Evolutionary conservation across 2,329 filamentous ascomycete species (phyloP), one percentile per base, ranked within the genome.

Genomic region (Emergomyces orientalis): DNA sequence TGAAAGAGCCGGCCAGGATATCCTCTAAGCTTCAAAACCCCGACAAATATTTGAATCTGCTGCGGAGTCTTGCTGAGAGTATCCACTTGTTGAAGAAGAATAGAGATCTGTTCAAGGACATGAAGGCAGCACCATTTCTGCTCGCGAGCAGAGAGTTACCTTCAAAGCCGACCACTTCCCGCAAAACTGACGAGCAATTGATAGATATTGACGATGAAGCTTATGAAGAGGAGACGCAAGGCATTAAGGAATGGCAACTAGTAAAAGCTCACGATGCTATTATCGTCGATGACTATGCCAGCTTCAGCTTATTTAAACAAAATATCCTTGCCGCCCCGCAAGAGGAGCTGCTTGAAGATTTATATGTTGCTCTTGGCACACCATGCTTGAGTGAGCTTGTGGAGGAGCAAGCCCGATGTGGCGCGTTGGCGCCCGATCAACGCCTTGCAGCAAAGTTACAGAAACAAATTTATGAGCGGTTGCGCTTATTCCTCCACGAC

Each of bases 401-500:
- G 14, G 86, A 91, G 69, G 88, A 93, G 70, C 86, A 92, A 63
- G 81, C 90, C 25, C 84, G 83, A 34, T 86, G 94, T 68, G 91
- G 91, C 0, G 77, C 81, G 2, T 77, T 84, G 47, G 82, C 83
- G 17, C 78, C 84, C 3, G 88, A 90, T 69, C 89, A 93, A 70
- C 83, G 82, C 32, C 77, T 80, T n/a, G 89, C 88, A 1, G 78
- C 82, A 59, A 85, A 85, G 71, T 76, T 97, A 52, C 86, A 88
- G 62, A 91, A 88, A 69, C 86, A 93, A 65, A 89, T 97, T 22
- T 79, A 95, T 4, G 95, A 99, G 74, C 86, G 94, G 62, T 88
- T 89, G 61, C 90, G 93, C 67, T 82, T 99, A 32, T 99, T 97
- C 74, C 79, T 99, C 34, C 88, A 97, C 71, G 92, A 90, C 70